Conservation (phyloP, 176 grass and related monocot species). For the Phyllostachys edulis region DNA sequence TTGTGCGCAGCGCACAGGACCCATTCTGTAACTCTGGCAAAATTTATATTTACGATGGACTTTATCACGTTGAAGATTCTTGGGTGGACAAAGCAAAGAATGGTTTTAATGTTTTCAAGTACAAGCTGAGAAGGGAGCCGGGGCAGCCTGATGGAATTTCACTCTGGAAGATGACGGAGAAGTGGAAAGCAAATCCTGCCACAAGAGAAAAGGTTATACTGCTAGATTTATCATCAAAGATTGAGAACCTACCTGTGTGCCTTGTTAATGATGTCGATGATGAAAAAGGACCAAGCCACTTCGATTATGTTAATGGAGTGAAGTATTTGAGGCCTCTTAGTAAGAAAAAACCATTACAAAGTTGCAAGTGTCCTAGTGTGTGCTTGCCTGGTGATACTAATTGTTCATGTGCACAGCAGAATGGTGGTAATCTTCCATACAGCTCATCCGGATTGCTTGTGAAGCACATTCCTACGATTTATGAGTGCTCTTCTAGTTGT, state of each 20-base stretch:
- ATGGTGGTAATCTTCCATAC: conserved; percentile 59
- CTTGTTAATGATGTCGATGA: conserved; percentile 57
- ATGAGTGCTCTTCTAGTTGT: conserved; percentile 51
- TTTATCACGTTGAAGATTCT: conserved; percentile 57
- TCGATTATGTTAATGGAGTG: conserved; percentile 51
- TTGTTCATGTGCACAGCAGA: conserved; percentile 45
- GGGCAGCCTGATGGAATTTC: conserved; percentile 59
- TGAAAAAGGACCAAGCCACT: conserved; percentile 31
- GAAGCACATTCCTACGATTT: conserved; percentile 39
- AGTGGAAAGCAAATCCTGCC: conserved; percentile 60
- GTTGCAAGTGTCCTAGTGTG: conserved; percentile 55
- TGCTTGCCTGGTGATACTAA: conserved; percentile 57
- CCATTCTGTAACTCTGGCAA: conserved; percentile 30
- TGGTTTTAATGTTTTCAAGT: conserved; percentile 63
- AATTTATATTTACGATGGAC: conserved; percentile 79
- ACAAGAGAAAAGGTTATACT: conserved; percentile 39
- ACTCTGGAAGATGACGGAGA: conserved; percentile 69
- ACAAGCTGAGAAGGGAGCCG: conserved; percentile 54
- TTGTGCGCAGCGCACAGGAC: conserved; percentile 56
- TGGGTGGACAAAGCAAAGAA: conserved; percentile 48
- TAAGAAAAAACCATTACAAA: conserved; percentile 24
- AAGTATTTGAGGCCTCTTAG: conserved; percentile 27
- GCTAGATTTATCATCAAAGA: conserved; percentile 44
- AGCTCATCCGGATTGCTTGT: conserved; percentile 40
- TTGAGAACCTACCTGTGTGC: conserved; percentile 53